Evolutionary conservation across 495 filamentous ascomycete species (phyloP), one percentile per base, ranked within the genome.

Genomic region (Penicillium arizonense): DNA sequence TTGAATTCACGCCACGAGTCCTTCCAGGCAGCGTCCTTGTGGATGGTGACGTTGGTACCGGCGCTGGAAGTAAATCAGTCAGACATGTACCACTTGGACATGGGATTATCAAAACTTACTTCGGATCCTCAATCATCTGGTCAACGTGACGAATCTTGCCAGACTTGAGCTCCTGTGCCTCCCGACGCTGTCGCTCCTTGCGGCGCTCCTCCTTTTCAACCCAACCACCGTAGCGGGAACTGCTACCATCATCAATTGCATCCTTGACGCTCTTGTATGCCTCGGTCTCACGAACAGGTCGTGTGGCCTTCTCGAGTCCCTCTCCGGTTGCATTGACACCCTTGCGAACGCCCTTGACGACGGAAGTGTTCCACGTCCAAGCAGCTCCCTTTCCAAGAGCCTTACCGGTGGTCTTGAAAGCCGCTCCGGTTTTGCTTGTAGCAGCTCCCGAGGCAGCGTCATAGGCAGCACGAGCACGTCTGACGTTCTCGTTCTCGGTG

Each of bases 11-110:
- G 81, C 94, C 94, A 98, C 8, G 89, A 89, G 68, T 97, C 91
- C 75, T 96, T 94, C 90, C 91, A 96, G 6, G 86, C 87, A 16
- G 95, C 85, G 65, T 98, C 94, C 72, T 98, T 98, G 77, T 98
- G 94, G 2, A 98, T 68, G 3, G 92, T 97, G 23, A 98, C 77
- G 60, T 96, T 92, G 47, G 90, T 94, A 43, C 94, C 94, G 53
- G 94, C 94, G 39, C 93, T 97, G 53, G 35, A 47, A 16, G 34
- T 1, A 30, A 18, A 37, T 13, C n/a, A 47, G 55, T 75, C 65
- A 71, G 59, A 35, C 43, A 51, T 34, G 28, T 28, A 44, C 10
- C 43, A 33, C 13, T 28, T 30, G 30, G 23, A 46, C 5, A 39
- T 11, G 5, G 33, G 12, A 24, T 14, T 26, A 32, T 46, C 12